Base-by-base conservation (phyloP, 495 filamentous ascomycete species). In the Mycothermus thermophilus region DNA sequence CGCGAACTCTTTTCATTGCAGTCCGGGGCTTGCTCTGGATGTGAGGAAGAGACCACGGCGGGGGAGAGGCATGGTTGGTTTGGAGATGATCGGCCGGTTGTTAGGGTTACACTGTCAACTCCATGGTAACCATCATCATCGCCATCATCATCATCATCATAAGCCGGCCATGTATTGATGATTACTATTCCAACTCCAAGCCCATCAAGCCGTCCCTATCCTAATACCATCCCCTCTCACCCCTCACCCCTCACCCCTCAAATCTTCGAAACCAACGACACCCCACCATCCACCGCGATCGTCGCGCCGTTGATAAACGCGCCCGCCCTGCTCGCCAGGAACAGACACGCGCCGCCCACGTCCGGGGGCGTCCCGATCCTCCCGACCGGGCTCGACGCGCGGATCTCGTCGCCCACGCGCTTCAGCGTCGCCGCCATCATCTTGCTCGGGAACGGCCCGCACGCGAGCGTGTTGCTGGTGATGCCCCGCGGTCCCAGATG, bases 371-470 rank as follows among this genome's bases (percentile, higher is more conserved):
- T 66, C 6, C 83, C 83, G 35, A 86, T 80, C 15, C 83, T 63
- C 4, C 71, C 71, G 40, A 84, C 50, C n/a, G 83, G 83, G 37
- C 80, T 73, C 9, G 64, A 68, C 0, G 43, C 54, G 53, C 72
- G 67, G 46, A 90, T 80, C 18, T 53, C 50, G 9, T 83, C 77
- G 27, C 68, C 67, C 39, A 72, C 71, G 5, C 60, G 50, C 40
- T 73, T 57, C 34, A 86, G 53, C 26, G 79, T 83, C 26, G 69
- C 74, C 8, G 72, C 72, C 81, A 84, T 85, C 81, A 86, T 88
- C 59, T 83, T 83, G 40, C 73, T 80, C 50, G 82, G 64, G 44
- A 88, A 88, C 10, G 81, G 80, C 8, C 82, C 81, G 44, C 80
- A 86, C 21, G 82, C 82, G 34, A 88, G 37, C 25, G 43, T 49